A percentile compares a stretch with the other conserved stretches of the same genome.
phyloP scores from a whole-genome alignment of 768 basidiomycete species.

The Auricularia sp. region DNA sequence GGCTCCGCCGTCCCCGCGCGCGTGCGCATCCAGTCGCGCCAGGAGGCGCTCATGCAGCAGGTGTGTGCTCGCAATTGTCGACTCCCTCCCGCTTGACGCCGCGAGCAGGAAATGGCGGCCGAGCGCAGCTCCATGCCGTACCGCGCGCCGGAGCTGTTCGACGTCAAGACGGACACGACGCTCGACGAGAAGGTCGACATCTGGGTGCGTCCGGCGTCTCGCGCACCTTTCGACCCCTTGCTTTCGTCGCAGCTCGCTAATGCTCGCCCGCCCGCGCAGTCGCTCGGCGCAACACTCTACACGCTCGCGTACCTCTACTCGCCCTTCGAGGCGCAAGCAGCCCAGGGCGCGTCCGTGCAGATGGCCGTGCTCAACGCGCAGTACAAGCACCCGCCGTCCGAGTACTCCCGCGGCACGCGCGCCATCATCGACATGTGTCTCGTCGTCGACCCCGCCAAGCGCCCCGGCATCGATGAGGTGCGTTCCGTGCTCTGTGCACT shows the following conservation, averaged over 20 bases:
- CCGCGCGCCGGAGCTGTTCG: constrained; percentile 93
- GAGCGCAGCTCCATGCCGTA: constrained; percentile 99
- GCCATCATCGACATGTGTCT: constrained; percentile 79
- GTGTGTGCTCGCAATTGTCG: constrained; percentile 21
- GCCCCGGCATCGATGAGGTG: constrained; percentile 84
- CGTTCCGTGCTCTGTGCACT: constrained; percentile 5
- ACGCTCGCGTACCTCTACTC: constrained; percentile 94
- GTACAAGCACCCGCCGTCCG: constrained; percentile 77
- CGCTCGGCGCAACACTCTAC: constrained; percentile 89
- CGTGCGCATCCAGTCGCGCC: constrained; percentile 68
- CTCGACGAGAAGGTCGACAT: constrained; percentile 95
- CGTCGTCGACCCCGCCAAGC: constrained; percentile 66
- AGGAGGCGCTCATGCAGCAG: constrained; percentile 83
- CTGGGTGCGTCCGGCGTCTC: constrained; percentile 47
- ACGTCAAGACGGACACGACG: constrained; percentile 81
- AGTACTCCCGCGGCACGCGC: constrained; percentile 78
- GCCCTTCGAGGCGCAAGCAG: constrained; percentile 84
- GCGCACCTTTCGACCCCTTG: constrained; percentile 4
- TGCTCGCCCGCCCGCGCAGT: constrained; percentile 38
- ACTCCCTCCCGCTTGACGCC: constrained; percentile 16
- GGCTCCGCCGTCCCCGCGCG: constrained; percentile 86
- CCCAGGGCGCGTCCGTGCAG: constrained; percentile 90
- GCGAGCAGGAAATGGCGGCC: constrained; percentile 68
- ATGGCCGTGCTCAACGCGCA: constrained; percentile 95
- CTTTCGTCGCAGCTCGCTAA: constrained; percentile 6